Evolutionary conservation across 768 basidiomycete genomes (phyloP), one percentile per base, ranked within the genome.

Genomic region (Fistulinella prunicolor): DNA sequence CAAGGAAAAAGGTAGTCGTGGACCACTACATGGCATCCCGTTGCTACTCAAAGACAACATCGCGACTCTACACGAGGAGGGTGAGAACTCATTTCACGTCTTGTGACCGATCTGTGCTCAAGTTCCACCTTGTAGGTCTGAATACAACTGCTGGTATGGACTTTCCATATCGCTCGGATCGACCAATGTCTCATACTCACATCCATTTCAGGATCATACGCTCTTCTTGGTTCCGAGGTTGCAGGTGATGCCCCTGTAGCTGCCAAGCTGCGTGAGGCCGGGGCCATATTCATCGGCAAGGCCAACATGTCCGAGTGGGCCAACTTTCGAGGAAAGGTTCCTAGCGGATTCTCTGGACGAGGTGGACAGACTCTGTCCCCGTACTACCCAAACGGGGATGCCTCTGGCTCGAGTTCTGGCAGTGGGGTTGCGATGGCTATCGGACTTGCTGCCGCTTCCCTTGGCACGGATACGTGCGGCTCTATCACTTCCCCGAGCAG

Each of bases 21-120:
- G 79, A 9, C 59, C 60, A 4, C 51, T 83, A 43, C 81, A 83
- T 55, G 82, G 82, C 0, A 83, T 83, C 34, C 81, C 80, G 0
- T 62, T 82, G n/a, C 55, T 83, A 7, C 56, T 83, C 26, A 82
- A 83, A 60, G 81, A 69, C 49, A 71, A 70, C 50, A 65, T 71
- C 21, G 69, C 67, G 7, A 71, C 69, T 12, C 22, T 62, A n/a
- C 47, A 60, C 51, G 47, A 57, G 17, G 68, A 71, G 34, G 62
- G 64, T 63, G 50, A 47, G 63, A 38, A 8, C 12, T 10, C 23
- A 1, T 37, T 24, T 36, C 8, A 21, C 4, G 1, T 19, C 3
- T 37, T n/a, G 4, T 16, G 7, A 10, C 24, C 19, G 14, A 46
- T 20, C 20, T 38, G 3, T 6, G 20, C 35, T 58, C 13, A 61